Evolutionary conservation across 2,329 filamentous ascomycete species (phyloP), one percentile per base, ranked within the genome.

Genomic region (Cladosporium sp.): DNA sequence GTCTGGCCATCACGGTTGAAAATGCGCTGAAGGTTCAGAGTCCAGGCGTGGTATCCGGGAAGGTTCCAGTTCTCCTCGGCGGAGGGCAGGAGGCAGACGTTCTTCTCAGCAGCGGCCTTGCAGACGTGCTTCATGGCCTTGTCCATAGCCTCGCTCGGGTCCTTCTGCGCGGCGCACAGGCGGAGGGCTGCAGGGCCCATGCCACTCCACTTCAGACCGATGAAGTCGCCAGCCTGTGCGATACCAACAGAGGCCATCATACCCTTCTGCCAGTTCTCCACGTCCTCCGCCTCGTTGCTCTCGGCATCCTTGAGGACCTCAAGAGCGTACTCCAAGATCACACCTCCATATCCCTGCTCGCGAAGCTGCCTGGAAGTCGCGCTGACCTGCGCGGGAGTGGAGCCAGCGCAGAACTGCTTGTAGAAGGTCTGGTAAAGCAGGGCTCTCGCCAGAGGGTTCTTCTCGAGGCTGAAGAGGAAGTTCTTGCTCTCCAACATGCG

Each of bases 381-480:
- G 37, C 75, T 73, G 2, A 95, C 85, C 68, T 96, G 88, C 1
- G 67, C 61, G 0, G 79, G 75, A 43, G 80, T 86, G 69, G 90
- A 86, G 22, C 91, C 91, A 0, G 88, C 89, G 68, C 91, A 96
- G 69, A 95, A 96, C 62, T 96, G 91, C 19, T 84, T 83, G 67
- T 96, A 96, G 61, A 96, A 90, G 0, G 89, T 95, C 64, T 84
- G 80, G 66, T 90, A 89, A 43, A 96, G 74, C 37, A 90, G 64
- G 53, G 75, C 80, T 38, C 83, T 79, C 13, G 95, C 76, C 1
- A 92, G 41, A 0, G 82, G 82, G 64, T 95, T 96, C 47, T 72
- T 76, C 64, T 95, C 89, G 4, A 89, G 84, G 66, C 85, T 85
- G 51, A 93, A 75, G 0, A 90, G 49, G 1, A 80, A 72, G 51